These are phyloP conservation scores for Cephaloascus albidus DNA, from an alignment of 805 yeast genomes.

Conservation along the genomic window DNA sequence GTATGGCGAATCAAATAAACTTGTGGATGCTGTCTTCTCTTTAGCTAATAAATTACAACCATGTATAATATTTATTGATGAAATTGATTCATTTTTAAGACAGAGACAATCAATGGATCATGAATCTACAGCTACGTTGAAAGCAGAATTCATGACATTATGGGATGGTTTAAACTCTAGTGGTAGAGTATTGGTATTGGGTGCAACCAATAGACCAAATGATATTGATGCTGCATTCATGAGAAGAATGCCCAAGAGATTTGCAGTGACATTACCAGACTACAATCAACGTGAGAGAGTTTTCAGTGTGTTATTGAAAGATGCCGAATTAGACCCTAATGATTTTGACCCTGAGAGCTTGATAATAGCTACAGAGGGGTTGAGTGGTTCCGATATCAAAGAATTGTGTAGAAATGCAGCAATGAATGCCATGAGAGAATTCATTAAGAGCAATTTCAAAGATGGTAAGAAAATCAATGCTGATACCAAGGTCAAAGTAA, in stretches of 20 bases:
- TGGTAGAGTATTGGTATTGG: conserved; percentile 79
- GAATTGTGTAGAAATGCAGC: conserved; percentile 94
- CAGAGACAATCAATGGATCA: conserved; percentile 81
- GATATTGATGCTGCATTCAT: conserved; percentile 91
- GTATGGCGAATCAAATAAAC: conserved; percentile 94
- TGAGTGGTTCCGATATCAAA: conserved; percentile 86
- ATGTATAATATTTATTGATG: conserved; percentile 91
- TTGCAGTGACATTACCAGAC: conserved; percentile 69
- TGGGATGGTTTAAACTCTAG: conserved; percentile 88
- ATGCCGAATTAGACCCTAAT: conserved; percentile 45
- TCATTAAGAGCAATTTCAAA: conserved; percentile 50
- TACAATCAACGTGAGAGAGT: conserved; percentile 61
- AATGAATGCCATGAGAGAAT: conserved; percentile 79
- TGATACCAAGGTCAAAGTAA: conserved; percentile 1
- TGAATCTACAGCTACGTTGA: conserved; percentile 89
- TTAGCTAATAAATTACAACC: conserved; percentile 87
- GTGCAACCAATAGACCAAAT: conserved; percentile 88
- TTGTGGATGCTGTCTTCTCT: conserved; percentile 87
- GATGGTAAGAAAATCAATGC: conserved; percentile 19
- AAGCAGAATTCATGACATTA: conserved; percentile 94
- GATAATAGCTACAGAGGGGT: conserved; percentile 58
- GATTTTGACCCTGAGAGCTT: conserved; percentile 53
- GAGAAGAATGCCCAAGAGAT: conserved; percentile 87
- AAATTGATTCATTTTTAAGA: conserved; percentile 87
- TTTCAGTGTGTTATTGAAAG: conserved; percentile 56